These are phyloP conservation scores for Evernia prunastri DNA, from an alignment of 495 filamentous ascomycete genomes.

Conservation along the genomic window DNA sequence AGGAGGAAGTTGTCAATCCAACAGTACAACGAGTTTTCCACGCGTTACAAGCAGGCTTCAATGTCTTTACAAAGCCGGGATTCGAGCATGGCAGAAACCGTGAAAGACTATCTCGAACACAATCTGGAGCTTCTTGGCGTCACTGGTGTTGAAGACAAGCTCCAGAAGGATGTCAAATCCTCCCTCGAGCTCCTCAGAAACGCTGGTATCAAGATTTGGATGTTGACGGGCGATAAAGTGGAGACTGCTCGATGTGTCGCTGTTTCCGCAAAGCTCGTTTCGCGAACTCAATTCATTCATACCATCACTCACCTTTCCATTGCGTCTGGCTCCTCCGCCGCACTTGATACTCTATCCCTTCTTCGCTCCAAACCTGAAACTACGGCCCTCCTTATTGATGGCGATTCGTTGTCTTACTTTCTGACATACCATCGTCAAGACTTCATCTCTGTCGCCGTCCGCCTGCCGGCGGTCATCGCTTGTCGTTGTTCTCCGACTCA, in stretches of 20 bases:
- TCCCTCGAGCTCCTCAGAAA: slow-evolving; percentile 92
- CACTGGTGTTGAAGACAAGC: slow-evolving; percentile 94
- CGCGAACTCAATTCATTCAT: slow-evolving; percentile 90
- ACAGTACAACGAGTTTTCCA: slow-evolving; percentile 74
- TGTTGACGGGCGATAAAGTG: slow-evolving; percentile 98
- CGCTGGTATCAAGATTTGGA: slow-evolving; percentile 99
- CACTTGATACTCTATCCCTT: slow-evolving; percentile 79
- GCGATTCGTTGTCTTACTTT: slow-evolving; percentile 78
- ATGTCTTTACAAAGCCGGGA: slow-evolving; percentile 75
- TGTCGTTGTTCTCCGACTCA: slow-evolving; percentile 97
- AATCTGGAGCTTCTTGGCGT: slow-evolving; percentile 91
- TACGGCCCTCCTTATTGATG: slow-evolving; percentile 85
- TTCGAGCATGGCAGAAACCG: slow-evolving; percentile 67
- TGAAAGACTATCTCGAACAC: slow-evolving; percentile 74
- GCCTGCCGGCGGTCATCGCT: slow-evolving; percentile 84
- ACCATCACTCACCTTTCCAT: slow-evolving; percentile 68
- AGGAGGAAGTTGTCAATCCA: slow-evolving; percentile 67
- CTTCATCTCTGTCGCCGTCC: slow-evolving; percentile 85
- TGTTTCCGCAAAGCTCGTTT: slow-evolving; percentile 89
- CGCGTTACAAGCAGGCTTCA: slow-evolving; percentile 69
- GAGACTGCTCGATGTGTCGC: slow-evolving; percentile 97
- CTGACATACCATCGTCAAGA: slow-evolving; percentile 70
- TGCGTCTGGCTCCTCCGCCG: slow-evolving; percentile 43
- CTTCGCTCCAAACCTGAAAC: slow-evolving; percentile 81
- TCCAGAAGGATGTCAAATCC: slow-evolving; percentile 91